Base-by-base conservation (phyloP, 371 early-diverging fungal genomes). In the Mucor lusitanicus region DNA sequence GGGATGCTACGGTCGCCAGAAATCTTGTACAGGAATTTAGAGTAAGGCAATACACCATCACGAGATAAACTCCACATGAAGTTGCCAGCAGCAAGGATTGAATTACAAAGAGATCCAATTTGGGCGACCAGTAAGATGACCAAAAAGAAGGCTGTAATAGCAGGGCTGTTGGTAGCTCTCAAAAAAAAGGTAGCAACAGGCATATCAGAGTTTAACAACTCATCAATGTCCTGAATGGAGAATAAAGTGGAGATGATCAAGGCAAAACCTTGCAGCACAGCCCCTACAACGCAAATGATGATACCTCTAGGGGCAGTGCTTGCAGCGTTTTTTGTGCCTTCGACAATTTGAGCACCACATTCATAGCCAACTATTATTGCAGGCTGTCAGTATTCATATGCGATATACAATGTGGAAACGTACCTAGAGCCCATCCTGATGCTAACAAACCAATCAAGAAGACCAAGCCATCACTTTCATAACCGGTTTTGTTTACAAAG, bases 271-370 rank as follows among this genome's bases (percentile, higher is more conserved):
- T 79, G 80, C 23, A 76, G 8, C 33, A 78, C 60, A 15, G 80
- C 74, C 50, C 69, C 65, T 12, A 48, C 32, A 6, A 82, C 71
- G 40, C 75, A 74, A 13, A 77, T 65, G 15, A 82, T 44, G 33
- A 82, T 79, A 19, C 82, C 82, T 1, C 77, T 72, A 17, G 83
- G 83, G 11, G 78, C 83, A 23, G 78, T 77, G 15, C 68, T 54
- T 56, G 72, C 78, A 6, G 78, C 77, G 30, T 72, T 73, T 50
- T 75, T 68, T 3, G 83, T 78, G 15, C 79, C 83, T 67, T 82
- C 83, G 0, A 78, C 77, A 39, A 82, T 75, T 40, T 82, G 83
- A 42, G 80, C 83, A 11, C 79, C 73, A 53, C 69, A 69, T 35
- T 73, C 83, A 39, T 82, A 82, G 7, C 83, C 80, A 40, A 77